Evolutionary conservation across 179 eudicot species (phyloP).

Genomic region (Sideroxylon spinosum): DNA sequence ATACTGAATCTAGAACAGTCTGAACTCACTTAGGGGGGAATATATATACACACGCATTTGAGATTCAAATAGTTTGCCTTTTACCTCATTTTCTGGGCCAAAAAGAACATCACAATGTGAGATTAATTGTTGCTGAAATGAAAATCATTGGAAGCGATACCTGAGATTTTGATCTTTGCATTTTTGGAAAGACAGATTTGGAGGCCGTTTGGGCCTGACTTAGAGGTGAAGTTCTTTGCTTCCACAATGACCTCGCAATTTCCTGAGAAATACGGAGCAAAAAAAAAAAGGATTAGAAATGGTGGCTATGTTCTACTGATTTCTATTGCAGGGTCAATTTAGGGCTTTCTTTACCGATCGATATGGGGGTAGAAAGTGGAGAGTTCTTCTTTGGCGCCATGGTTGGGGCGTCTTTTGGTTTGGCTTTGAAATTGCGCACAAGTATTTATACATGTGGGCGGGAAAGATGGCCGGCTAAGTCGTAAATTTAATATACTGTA

Average conservation of each 20-base stretch:
- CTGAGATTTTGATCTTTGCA: slow-evolving; percentile 50
- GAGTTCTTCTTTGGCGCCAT: slow-evolving; percentile 57
- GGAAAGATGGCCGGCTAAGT: background rate
- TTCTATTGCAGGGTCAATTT: background rate
- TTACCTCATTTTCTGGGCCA: background rate
- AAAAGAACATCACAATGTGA: background rate
- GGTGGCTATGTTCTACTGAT: background rate
- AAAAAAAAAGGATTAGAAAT: background rate
- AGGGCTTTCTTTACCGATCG: slow-evolving; percentile 35
- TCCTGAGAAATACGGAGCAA: slow-evolving; percentile 31
- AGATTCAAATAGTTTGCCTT: background rate
- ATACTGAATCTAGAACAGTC: background rate
- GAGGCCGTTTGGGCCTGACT: slow-evolving; percentile 29
- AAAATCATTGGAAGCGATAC: slow-evolving; percentile 22
- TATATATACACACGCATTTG: background rate
- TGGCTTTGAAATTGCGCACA: background rate
- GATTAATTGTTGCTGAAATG: background rate
- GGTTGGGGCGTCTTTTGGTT: background rate
- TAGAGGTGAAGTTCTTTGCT: slow-evolving; percentile 41
- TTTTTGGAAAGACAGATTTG: slow-evolving; percentile 47
- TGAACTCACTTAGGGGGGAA: background rate
- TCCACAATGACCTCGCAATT: slow-evolving; percentile 61
- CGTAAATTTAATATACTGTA: background rate
- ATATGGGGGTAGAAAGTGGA: slow-evolving; percentile 27
- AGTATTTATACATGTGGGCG: slow-evolving; percentile 8